Evolutionary conservation across 2,329 filamentous ascomycete species (phyloP).

Genomic region (Fusarium cyanostomum): DNA sequence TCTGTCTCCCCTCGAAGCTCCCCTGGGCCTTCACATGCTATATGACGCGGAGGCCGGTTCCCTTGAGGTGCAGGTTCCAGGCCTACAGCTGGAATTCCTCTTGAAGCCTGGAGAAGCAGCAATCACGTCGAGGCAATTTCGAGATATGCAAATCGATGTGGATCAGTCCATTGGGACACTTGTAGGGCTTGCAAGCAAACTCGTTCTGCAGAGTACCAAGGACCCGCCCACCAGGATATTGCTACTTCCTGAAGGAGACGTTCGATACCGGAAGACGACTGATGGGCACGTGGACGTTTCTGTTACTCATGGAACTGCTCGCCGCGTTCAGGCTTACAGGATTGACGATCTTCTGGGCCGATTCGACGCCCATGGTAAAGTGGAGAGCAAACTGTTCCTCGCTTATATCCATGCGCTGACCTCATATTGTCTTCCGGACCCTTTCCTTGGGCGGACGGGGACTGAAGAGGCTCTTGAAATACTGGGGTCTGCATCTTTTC

Average conservation of each 20-base stretch:
- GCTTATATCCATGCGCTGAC: conserved; percentile 65
- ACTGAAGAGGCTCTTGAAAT: conserved; percentile 63
- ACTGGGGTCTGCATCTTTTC: conserved; percentile 57
- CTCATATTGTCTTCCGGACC: conserved; percentile 60
- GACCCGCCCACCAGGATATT: conserved; percentile 46
- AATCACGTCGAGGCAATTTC: conserved; percentile 24
- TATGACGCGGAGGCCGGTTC: fast-evolving
- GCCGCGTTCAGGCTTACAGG: conserved; percentile 53
- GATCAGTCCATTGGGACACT: conserved; percentile 29
- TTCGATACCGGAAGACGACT: not conserved
- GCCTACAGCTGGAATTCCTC: conserved; percentile 37
- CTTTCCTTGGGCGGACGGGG: conserved; percentile 59
- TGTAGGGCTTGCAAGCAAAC: conserved; percentile 40
- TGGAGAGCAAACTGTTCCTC: conserved; percentile 62
- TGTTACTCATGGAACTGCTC: conserved; percentile 40
- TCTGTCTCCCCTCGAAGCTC: conserved; percentile 11
- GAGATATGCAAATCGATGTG: conserved; percentile 23
- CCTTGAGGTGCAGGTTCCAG: conserved; percentile 14
- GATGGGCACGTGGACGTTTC: conserved; percentile 48
- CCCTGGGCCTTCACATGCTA: conserved; percentile 15
- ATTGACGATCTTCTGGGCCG: conserved; percentile 61
- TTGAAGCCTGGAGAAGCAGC: not conserved
- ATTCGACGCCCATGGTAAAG: conserved; percentile 58
- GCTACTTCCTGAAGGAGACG: conserved; percentile 50
- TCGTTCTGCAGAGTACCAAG: conserved; percentile 52